Evolutionary conservation across 441 rosid genomes (phyloP).

Genomic region (Erodium moschatum): DNA sequence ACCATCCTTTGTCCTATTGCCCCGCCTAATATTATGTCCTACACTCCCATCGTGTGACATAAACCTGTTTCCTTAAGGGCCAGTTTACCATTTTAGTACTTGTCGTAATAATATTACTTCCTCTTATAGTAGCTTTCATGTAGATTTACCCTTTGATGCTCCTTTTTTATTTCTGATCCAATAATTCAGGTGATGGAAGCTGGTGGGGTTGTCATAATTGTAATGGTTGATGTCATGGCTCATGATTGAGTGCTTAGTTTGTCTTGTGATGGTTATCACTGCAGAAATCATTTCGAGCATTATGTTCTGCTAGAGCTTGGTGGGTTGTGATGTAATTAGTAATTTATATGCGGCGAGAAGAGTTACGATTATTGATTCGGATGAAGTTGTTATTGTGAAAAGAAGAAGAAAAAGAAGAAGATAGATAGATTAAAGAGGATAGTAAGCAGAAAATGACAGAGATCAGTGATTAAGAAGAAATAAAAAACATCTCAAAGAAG

Average conservation of each 20-base stretch:
- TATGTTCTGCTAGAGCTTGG: not conserved
- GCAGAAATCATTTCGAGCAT: constrained; percentile 5
- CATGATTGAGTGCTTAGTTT: constrained; percentile 23
- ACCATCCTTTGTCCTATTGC: constrained; percentile 40
- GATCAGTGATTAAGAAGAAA: constrained; percentile 14
- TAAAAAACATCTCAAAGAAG: constrained; percentile 26
- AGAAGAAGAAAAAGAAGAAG: constrained; percentile 17
- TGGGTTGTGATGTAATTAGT: constrained; percentile 3
- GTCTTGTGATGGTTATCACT: constrained; percentile 15
- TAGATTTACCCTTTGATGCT: not conserved
- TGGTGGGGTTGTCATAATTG: constrained; percentile 26
- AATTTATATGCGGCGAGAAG: too few species aligned
- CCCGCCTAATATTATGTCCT: constrained; percentile 25
- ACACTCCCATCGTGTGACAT: constrained; percentile 15
- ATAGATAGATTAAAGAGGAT: constrained; percentile 16
- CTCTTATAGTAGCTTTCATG: constrained; percentile 15
- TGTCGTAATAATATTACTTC: constrained; percentile 18
- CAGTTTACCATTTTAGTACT: constrained; percentile 11
- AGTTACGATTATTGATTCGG: not conserved
- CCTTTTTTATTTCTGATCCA: constrained; percentile 16
- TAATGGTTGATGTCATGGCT: constrained; percentile 24
- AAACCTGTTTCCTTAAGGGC: constrained; percentile 22
- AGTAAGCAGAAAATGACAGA: constrained; percentile 15
- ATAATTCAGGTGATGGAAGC: constrained; percentile 19
- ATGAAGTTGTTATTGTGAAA: constrained; percentile 13